Percentiles rank a stretch among this genome's conserved stretches.
phyloP scores from a whole-genome alignment of 805 yeast species.

The Danielia oregonensis region DNA sequence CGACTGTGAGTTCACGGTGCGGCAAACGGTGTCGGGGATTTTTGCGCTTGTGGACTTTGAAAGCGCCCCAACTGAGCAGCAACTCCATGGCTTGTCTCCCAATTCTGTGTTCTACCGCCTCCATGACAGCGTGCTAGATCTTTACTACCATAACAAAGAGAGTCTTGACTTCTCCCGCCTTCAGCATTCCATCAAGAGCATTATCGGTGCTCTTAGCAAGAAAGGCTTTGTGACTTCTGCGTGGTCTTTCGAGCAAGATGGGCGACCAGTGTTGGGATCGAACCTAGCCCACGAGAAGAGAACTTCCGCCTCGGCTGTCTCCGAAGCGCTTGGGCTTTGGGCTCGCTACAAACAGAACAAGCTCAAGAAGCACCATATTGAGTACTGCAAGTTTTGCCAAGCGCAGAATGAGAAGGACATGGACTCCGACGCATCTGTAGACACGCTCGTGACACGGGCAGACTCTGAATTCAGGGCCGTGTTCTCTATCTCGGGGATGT shows the following conservation, averaged over 20 bases:
- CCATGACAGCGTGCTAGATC: conserved; percentile 22
- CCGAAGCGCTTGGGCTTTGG: conserved; percentile 13
- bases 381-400: conserved; percentile 42
- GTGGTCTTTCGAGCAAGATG: conserved; percentile 29
- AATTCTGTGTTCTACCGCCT: conserved; percentile 16
- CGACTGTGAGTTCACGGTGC: conserved; percentile 44
- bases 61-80: conserved; percentile 5
- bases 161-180: conserved; percentile 10
- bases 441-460: conserved; percentile 7
- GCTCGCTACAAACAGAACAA: conserved; percentile 14
- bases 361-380: conserved; percentile 30
- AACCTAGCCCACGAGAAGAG: neutral
- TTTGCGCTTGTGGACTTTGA: conserved; percentile 12
- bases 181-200: conserved; percentile 17
- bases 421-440: conserved; percentile 7
- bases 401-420: conserved; percentile 13
- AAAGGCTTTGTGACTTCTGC: conserved; percentile 37
- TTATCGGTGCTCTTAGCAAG: conserved; percentile 23
- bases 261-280: conserved; percentile 7
- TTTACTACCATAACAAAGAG: conserved; percentile 17
- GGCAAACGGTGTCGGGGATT: conserved; percentile 19
- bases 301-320: conserved; percentile 2
- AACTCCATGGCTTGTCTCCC: conserved; percentile 4
- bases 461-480: conserved; percentile 43
- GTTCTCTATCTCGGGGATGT: conserved; percentile 47